These are phyloP conservation scores for Pezicula rhizophila DNA, from an alignment of 2,329 filamentous ascomycete genomes.

Conservation along the genomic window DNA sequence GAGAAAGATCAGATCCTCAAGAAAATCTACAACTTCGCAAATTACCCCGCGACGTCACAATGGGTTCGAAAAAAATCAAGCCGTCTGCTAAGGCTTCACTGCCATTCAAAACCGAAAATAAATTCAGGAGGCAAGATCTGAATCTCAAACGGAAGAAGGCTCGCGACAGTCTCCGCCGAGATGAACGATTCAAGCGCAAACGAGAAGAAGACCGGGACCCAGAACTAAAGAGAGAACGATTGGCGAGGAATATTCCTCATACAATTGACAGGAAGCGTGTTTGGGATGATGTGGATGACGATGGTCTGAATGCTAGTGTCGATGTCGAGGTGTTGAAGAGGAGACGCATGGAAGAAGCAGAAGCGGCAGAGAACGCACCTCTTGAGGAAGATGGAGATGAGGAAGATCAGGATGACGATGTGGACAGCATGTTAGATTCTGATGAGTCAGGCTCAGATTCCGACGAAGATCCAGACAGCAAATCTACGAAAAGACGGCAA, in stretches of 20 bases:
- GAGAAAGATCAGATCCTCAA: constrained; percentile 3
- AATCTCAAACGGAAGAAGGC: constrained; percentile 76
- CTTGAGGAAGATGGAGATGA: constrained; percentile 34
- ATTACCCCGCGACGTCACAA: constrained; percentile 25
- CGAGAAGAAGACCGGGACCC: constrained; percentile 84
- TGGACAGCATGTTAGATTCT: constrained; percentile 76
- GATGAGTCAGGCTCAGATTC: constrained; percentile 38
- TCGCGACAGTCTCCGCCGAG: constrained; percentile 67
- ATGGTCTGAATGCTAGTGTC: constrained; percentile 46
- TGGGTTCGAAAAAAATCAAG: constrained; percentile 43
- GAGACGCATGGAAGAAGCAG: constrained; percentile 44
- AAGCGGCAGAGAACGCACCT: constrained; percentile 39
- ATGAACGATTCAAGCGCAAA: constrained; percentile 70
- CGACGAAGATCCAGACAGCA: constrained; percentile 35
- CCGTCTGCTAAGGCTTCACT: constrained; percentile 38
- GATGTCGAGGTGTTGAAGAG: constrained; percentile 55
- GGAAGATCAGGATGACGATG: constrained; percentile 50
- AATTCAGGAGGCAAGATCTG: constrained; percentile 70
- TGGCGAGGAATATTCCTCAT: constrained; percentile 70
- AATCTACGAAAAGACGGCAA: constrained; percentile 31
- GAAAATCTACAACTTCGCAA: constrained; percentile 1
- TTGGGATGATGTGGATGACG: constrained; percentile 73
- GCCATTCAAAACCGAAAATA: constrained; percentile 62
- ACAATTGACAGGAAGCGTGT: constrained; percentile 84
- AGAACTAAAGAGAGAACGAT: constrained; percentile 62